phyloP scores from a whole-genome alignment of 768 basidiomycete species.

The Pleurotus tuber-regium region DNA sequence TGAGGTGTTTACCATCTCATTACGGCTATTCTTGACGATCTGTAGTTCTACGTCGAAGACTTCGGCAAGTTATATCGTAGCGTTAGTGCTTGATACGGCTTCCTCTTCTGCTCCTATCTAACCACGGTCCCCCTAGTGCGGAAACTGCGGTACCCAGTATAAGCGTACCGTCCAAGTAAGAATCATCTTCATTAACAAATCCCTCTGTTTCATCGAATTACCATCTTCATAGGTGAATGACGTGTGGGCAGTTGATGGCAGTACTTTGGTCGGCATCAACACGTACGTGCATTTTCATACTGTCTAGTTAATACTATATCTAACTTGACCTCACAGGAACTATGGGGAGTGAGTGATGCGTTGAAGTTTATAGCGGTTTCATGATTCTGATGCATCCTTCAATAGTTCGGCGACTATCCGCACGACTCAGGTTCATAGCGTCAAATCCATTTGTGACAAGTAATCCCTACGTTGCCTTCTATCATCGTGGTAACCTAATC shows the following conservation, averaged over 20 bases:
- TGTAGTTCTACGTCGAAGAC: constrained; percentile 37
- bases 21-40: not conserved
- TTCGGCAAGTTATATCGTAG: constrained; percentile 38
- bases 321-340: constrained; percentile 20
- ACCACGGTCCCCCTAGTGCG: constrained; percentile 22
- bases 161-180: constrained; percentile 21
- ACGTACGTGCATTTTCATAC: constrained; percentile 18
- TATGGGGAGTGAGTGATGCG: constrained; percentile 34
- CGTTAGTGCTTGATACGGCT: constrained; percentile 22
- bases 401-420: constrained; percentile 30
- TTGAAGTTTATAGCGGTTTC: not conserved
- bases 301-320: not conserved
- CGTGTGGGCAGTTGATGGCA: constrained; percentile 31
- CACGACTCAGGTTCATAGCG: constrained; percentile 26
- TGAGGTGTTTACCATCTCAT: constrained; percentile 8
- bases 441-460: constrained; percentile 30
- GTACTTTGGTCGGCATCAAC: constrained; percentile 30
- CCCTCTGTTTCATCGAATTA: no score
- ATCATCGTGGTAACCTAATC: not conserved
- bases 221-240: constrained; percentile 24
- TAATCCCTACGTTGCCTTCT: not conserved
- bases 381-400: not conserved
- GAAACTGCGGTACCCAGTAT: constrained; percentile 31
- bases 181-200: no score
- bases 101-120: no score